A percentile compares a stretch with the other conserved stretches of the same genome.
phyloP scores from a whole-genome alignment of 257 asterid species.

The Fraxinus anomala region DNA sequence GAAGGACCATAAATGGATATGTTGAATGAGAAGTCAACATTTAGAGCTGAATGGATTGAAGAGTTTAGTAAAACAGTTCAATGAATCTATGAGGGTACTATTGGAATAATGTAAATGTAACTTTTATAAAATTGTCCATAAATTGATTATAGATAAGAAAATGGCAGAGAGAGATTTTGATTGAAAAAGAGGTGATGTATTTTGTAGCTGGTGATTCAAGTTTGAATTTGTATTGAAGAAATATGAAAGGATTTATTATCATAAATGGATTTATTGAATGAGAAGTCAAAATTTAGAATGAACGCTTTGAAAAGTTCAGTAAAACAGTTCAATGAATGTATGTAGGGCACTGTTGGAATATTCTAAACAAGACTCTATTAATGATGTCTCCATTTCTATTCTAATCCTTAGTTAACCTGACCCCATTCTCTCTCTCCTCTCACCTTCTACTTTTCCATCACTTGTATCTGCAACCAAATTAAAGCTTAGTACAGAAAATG shows the following conservation, averaged over 20 bases:
- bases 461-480: neutral
- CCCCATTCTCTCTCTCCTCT: neutral
- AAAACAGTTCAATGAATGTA: no score
- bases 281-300: neutral
- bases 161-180: neutral
- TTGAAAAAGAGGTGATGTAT: neutral
- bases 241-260: neutral
- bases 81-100: neutral
- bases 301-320: neutral
- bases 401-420: no score
- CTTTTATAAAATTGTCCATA: no score
- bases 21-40: no score
- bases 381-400: no score
- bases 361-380: neutral
- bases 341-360: no score
- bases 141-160: no score
- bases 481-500: neutral
- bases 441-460: neutral
- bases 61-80: neutral
- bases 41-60: neutral
- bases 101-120: neutral
- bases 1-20: neutral
- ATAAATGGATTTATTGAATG: neutral
- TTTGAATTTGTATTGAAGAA: neutral
- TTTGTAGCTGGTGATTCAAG: neutral